Base-by-base conservation (phyloP, 495 filamentous ascomycete species). In the Amphirosellinia nigrospora region DNA sequence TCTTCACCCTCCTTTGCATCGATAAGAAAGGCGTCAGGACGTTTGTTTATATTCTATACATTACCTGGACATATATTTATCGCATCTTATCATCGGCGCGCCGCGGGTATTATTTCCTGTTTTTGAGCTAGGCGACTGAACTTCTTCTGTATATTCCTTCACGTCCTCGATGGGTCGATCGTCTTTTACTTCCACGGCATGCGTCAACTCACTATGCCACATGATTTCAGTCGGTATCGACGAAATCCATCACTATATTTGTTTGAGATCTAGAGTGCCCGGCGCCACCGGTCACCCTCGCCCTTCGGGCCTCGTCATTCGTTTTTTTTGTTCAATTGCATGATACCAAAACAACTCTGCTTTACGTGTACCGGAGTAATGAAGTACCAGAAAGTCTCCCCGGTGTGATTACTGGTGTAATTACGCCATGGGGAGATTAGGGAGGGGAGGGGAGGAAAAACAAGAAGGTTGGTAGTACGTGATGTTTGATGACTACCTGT, bases 1-100 rank as follows among this genome's bases (percentile, higher is more conserved):
- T 70, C 50, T 66, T 34, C 36, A 66, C 74, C 52, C 56, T 70
- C 64, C 21, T 71, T 75, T 48, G 69, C 73, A 77, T 77, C 45
- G 63, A 59, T 68, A 39, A 72, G 72, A 75, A 72, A 63, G 73
- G 73, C 73, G 74, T 64, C 75, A 46, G 73, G 48, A 72, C 68
- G 71, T 74, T 74, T 63, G 45, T 77, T 50, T 62, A 73, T 70
- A 71, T 70, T 43, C 58, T 75, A 71, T 75, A 73, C 67, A 77
- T 72, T 52, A 68, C 48, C 66, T 72, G 71, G 59, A 68, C 72
- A 70, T 71, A 64, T 21, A 55, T 66, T 66, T 19, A 66, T 45
- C 50, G 50, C 46, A 66, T 56, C 16, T 43, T 21, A 56, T 56
- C 19, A 55, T 58, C 64, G 34, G 64, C 64, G 38, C 34, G 50